phyloP scores from a whole-genome alignment of 164 flowering plant genomes.

The Macadamia tetraphylla region DNA sequence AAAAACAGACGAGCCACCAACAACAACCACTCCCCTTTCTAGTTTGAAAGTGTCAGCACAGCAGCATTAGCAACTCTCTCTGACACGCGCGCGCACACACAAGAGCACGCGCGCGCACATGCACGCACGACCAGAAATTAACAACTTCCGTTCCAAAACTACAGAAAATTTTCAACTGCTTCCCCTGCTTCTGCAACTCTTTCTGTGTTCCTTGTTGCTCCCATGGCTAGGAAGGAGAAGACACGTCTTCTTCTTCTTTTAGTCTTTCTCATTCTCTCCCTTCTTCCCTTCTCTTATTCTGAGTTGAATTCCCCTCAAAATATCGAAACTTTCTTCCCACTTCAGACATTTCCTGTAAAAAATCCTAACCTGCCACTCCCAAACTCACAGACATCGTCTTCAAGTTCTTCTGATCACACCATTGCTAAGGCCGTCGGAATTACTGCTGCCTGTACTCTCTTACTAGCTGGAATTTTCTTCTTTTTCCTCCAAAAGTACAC shows the following conservation, averaged over 20 bases:
- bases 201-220: not conserved
- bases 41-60: slow-evolving; percentile 35
- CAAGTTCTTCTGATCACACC: not conserved
- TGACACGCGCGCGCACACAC: slow-evolving; percentile 8
- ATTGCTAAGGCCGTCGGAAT: slow-evolving; percentile 51
- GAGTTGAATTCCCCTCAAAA: slow-evolving; percentile 43
- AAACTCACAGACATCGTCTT: not conserved
- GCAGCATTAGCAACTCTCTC: too few relatives aligned
- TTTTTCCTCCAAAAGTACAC: slow-evolving; percentile 30
- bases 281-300: slow-evolving; percentile 20
- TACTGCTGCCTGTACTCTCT: slow-evolving; percentile 62
- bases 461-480: slow-evolving; percentile 49
- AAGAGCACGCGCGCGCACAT: not conserved
- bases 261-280: slow-evolving; percentile 14
- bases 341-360: not conserved
- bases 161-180: not conserved
- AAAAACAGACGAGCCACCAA: slow-evolving; percentile 5
- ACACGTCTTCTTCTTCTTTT: slow-evolving; percentile 20
- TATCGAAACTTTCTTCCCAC: slow-evolving; percentile 33
- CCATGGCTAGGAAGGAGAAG: slow-evolving; percentile 28
- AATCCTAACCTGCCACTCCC: not conserved
- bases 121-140: slow-evolving; percentile 1
- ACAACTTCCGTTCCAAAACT: not conserved
- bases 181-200: slow-evolving; percentile 12
- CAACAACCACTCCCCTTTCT: slow-evolving; percentile 18